phyloP scores from a whole-genome alignment of 75 land plant species.

The Picea glauca region DNA sequence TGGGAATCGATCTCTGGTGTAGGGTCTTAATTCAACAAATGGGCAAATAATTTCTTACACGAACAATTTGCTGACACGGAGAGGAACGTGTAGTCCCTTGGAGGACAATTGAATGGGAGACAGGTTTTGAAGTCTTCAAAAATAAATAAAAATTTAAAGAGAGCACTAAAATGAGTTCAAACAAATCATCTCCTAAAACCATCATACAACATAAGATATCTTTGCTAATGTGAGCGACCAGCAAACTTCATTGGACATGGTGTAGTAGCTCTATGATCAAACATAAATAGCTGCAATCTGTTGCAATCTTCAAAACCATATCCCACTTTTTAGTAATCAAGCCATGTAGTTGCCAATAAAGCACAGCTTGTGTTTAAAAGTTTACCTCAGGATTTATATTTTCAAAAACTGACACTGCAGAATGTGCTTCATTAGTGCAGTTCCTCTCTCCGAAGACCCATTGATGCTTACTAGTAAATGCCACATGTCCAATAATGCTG shows the following conservation, averaged over 20 bases:
- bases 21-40: not conserved
- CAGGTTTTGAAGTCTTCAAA: not conserved
- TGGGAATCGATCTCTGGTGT: slow-evolving; percentile 5
- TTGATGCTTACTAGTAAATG: slow-evolving; percentile 38
- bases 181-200: not conserved
- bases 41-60: too few relatives aligned
- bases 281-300: not conserved
- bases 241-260: not conserved
- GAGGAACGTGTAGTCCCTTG: too few relatives aligned
- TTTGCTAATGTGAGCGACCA: not conserved
- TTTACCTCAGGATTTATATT: slow-evolving; percentile 1
- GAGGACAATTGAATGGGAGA: not conserved
- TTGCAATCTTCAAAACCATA: not conserved
- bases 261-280: not conserved
- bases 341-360: not conserved
- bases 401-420: slow-evolving; percentile 3
- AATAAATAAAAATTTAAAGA: not conserved
- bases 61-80: not conserved
- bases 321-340: not conserved
- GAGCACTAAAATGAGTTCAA: not conserved
- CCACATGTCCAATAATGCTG: slow-evolving; percentile 65
- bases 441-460: slow-evolving; percentile 37
- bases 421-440: not conserved
- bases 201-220: too few relatives aligned
- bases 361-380: not conserved